Evolutionary conservation across 371 early-diverging fungal genomes (phyloP).

Genomic region (Capniomyces stellatus): DNA sequence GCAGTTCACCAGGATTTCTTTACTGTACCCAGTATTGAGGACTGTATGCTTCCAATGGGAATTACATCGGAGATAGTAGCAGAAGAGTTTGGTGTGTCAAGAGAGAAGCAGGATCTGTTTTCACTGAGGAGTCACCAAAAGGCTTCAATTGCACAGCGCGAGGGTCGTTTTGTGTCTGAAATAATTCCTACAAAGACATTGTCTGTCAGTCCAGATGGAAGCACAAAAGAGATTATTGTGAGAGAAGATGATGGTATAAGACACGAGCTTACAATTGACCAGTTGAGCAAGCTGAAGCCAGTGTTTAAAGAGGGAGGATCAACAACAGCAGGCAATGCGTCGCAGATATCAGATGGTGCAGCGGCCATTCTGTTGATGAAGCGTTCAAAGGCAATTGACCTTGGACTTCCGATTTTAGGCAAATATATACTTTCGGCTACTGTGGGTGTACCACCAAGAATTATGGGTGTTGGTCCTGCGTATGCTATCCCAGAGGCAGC

Average conservation of each 20-base stretch:
- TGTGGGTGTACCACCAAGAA: slow-evolving; percentile 82
- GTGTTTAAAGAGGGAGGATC: slow-evolving; percentile 74
- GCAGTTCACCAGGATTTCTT: slow-evolving; percentile 47
- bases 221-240: slow-evolving; percentile 39
- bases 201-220: slow-evolving; percentile 52
- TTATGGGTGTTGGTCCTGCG: slow-evolving; percentile 95
- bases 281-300: slow-evolving; percentile 72
- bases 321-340: slow-evolving; percentile 95
- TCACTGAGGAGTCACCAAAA: slow-evolving; percentile 49
- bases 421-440: slow-evolving; percentile 75
- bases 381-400: slow-evolving; percentile 76
- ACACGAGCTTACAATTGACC: slow-evolving; percentile 51
- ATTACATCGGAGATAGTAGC: slow-evolving; percentile 96
- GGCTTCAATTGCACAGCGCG: slow-evolving; percentile 62
- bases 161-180: slow-evolving; percentile 80
- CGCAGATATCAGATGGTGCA: slow-evolving; percentile 97
- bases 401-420: slow-evolving; percentile 71
- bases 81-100: slow-evolving; percentile 54
- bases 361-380: slow-evolving; percentile 92
- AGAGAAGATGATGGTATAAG: slow-evolving; percentile 90
- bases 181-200: slow-evolving; percentile 73
- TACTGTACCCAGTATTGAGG: slow-evolving; percentile 51
- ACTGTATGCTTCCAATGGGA: slow-evolving; percentile 80
- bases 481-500: slow-evolving; percentile 82
- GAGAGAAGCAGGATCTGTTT: slow-evolving; percentile 78